Evolutionary conservation across 202 grass and related monocot species (phyloP).

Genomic region (Cymbopogon flexuosus): DNA sequence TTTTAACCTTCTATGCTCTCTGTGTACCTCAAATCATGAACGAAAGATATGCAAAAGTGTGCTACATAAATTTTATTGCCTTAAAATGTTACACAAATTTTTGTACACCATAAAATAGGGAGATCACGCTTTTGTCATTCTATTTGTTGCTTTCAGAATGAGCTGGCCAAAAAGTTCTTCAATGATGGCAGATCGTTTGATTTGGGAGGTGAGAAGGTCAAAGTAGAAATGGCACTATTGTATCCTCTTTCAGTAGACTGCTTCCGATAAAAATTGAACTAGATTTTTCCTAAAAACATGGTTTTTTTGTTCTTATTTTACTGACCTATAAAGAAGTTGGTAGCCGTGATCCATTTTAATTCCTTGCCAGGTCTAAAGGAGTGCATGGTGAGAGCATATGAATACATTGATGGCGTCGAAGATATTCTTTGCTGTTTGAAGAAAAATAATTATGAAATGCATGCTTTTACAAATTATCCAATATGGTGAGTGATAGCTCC

Average conservation of each 20-base stretch:
- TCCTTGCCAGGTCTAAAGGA: conserved; percentile 73
- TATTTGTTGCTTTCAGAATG: conserved; percentile 45
- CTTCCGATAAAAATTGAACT: not conserved
- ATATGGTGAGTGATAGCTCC: conserved; percentile 60
- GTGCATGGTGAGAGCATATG: conserved; percentile 83
- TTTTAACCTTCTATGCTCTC: not conserved
- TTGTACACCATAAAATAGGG: not conserved
- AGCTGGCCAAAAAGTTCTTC: conserved; percentile 80
- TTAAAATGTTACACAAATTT: not conserved
- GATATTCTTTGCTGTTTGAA: conserved; percentile 69
- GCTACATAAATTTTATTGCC: not conserved
- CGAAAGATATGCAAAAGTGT: conserved; percentile 5
- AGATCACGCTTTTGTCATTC: conserved; percentile 10
- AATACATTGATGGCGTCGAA: conserved; percentile 85
- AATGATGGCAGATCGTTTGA: conserved; percentile 89
- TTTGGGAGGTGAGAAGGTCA: conserved; percentile 66
- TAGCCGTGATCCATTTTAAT: conserved; percentile 11
- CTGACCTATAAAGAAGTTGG: not conserved
- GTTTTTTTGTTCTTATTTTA: not conserved
- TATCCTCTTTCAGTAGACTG: not conserved
- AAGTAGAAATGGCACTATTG: not conserved
- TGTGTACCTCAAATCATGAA: not conserved
- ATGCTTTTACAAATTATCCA: conserved; percentile 99
- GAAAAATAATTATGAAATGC: conserved; percentile 82
- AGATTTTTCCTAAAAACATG: not conserved